Base-by-base conservation (phyloP, 306 rosid genomes). In the Pyrus betulifolia region DNA sequence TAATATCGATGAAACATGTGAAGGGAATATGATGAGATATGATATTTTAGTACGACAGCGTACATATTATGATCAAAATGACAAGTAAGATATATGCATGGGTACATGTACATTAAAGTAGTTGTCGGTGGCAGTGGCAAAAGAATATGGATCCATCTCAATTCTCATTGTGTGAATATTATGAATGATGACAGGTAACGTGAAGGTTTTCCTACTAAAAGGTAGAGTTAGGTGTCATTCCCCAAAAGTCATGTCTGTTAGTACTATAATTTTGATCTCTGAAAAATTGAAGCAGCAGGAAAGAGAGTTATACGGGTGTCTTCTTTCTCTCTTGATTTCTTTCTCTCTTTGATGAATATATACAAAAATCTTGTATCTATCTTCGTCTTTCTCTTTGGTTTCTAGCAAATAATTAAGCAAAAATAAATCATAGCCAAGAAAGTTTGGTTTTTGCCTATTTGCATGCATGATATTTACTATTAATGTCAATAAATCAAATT, bases 161-260 rank as follows among this genome's bases (percentile, higher is more conserved):
- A 27, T 64, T 49, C 62, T 78, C 52, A 15, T 13, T 73, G 67
- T 15, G 63, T 33, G 75, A 70, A 75, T 74, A 68, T 70, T 44
- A 80, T 75, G 80, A 85, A 86, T 86, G 86, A 84, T 82, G 91
- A 86, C 72, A 78, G 84, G 63, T 60, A 76, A 72, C 42, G 57
- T 72, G 83, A 84, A 84, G 78, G 64, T 27, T 83, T 60, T 89
- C 80, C 85, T 72, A 25, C 28, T 74, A 69, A 72, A 28, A 76
- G 86, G 88, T 76, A 40, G 80, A 72, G 87, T 88, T 87, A 78
- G 88, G 88, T 78, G 79, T 82, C 75, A 72, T 69, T 67, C 82
- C 79, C 65, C 67, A 58, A 84, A 84, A 90, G 85, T 64, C 54
- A 72, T 78, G 15, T 51, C 67, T 82, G 83, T 72, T 67, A 70